Percentiles rank a stretch among this genome's conserved stretches.
These are phyloP conservation scores for Daldinia grandis DNA, from an alignment of 495 filamentous ascomycete genomes.

Conservation along the genomic window DNA sequence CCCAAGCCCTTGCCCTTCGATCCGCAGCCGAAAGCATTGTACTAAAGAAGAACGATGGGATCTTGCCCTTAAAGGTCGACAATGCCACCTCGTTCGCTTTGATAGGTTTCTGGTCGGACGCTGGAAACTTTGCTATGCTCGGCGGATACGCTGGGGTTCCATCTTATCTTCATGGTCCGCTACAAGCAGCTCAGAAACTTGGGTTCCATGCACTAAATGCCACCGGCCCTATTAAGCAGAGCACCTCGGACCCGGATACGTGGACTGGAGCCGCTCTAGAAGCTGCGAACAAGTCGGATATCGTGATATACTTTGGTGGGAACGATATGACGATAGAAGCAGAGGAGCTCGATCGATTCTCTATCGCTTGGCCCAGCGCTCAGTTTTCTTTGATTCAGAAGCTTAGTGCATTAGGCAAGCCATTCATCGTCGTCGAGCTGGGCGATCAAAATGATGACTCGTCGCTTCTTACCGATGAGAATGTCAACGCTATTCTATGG, in stretches of 20 bases:
- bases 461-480: conserved; percentile 55
- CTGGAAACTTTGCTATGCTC: conserved; percentile 43
- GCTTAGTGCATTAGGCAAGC: conserved; percentile 49
- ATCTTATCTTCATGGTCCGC: conserved; percentile 47
- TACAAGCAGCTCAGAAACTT: conserved; percentile 46
- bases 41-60: conserved; percentile 53
- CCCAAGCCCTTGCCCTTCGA: conserved; percentile 45
- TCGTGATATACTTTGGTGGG: conserved; percentile 56
- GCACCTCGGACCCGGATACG: conserved; percentile 21
- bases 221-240: conserved; percentile 42
- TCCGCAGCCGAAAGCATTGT: conserved; percentile 48
- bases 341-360: conserved; percentile 51
- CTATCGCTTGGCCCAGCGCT: conserved; percentile 52
- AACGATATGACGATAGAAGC: conserved; percentile 49
- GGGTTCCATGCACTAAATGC: conserved; percentile 41
- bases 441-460: conserved; percentile 67
- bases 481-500: conserved; percentile 63
- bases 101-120: conserved; percentile 54
- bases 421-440: conserved; percentile 50
- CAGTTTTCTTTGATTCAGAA: conserved; percentile 51
- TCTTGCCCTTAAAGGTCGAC: conserved; percentile 44
- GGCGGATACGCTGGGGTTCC: conserved; percentile 55
- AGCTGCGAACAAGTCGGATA: conserved; percentile 49
- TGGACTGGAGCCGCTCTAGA: conserved; percentile 43
- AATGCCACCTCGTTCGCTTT: conserved; percentile 47